Evolutionary conservation across 1,139 yeast genomes (phyloP).

Genomic region (Yarrowia galli): DNA sequence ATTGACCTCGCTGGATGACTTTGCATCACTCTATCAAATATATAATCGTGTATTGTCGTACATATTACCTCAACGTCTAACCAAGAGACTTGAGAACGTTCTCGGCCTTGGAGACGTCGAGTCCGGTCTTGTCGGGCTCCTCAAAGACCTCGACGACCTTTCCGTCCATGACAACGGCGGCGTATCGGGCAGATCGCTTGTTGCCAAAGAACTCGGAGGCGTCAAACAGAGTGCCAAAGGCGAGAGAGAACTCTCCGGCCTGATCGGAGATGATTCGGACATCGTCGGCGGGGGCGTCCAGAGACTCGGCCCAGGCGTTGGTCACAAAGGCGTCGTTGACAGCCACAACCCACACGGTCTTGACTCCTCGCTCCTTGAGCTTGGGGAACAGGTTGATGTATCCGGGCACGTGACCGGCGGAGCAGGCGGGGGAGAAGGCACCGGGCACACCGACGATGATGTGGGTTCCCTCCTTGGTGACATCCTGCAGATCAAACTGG

Average conservation of each 20-base stretch:
- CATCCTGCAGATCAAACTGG: slow-evolving; percentile 64
- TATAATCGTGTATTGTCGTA: neutral
- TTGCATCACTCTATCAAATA: too few relatives aligned
- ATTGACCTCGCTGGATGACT: too few relatives aligned
- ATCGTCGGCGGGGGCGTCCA: slow-evolving; percentile 52
- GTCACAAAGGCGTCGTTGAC: slow-evolving; percentile 89
- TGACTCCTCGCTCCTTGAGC: slow-evolving; percentile 70
- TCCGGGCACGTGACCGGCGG: slow-evolving; percentile 81
- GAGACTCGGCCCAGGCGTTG: slow-evolving; percentile 72
- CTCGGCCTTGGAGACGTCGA: slow-evolving; percentile 62
- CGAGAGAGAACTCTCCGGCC: slow-evolving; percentile 69
- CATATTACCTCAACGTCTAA: neutral
- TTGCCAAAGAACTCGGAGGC: slow-evolving; percentile 77
- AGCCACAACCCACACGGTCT: slow-evolving; percentile 67
- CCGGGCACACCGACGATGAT: slow-evolving; percentile 87
- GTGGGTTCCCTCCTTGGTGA: slow-evolving; percentile 61
- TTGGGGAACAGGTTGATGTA: slow-evolving; percentile 61
- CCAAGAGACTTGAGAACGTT: slow-evolving; percentile 52
- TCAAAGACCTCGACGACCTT: slow-evolving; percentile 67
- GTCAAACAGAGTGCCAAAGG: slow-evolving; percentile 71
- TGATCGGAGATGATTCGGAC: slow-evolving; percentile 79
- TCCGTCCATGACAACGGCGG: slow-evolving; percentile 77
- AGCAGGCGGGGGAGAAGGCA: slow-evolving; percentile 88
- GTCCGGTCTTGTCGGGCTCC: slow-evolving; percentile 83
- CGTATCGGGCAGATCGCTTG: slow-evolving; percentile 76